Evolutionary conservation across 768 basidiomycete species (phyloP), one percentile per base, ranked within the genome.

Genomic region (Boletus rex-veris): DNA sequence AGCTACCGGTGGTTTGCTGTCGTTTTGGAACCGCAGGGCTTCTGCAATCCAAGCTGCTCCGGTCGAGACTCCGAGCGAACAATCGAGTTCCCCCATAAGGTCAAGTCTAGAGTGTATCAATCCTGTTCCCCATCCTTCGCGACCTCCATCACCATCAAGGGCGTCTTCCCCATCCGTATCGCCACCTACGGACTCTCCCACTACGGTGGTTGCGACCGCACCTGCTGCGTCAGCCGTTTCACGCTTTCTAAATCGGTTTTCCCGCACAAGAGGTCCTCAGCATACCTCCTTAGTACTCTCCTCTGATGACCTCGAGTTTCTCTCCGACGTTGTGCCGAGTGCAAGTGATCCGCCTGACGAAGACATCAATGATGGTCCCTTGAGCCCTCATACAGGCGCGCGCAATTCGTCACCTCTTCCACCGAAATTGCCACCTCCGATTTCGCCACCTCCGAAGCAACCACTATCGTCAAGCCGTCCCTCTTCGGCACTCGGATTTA

Each of bases 161-260:
- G 45, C 49, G 43, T 47, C 49, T 48, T 41, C 40, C 31, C 21
- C 55, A 37, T 40, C 42, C 12, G 60, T 66, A 15, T 59, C 61
- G 33, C 45, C 57, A 44, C 36, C 57, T 8, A 10, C 55, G 19
- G 49, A 56, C 28, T 24, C 51, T 44, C 57, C 54, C 4, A 12
- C 49, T 14, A 15, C 54, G 18, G 38, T 45, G 35, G 35, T 41
- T 18, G 38, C 50, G 41, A 39, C 56, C 7, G 12, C 47, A 41
- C 63, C 75, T 5, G 66, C 77, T 14, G 75, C 81, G 28, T 90
- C 92, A 0, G 89, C 82, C 8, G 88, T 94, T 31, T 90, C 91
- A 11, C 82, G 92, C 5, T 94, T 95, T 66, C 75, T 93, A 45
- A 83, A 80, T 46, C 82, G 90, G 45, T 89, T 95, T 68, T 84